A percentile compares a stretch with the other conserved stretches of the same genome.
Evolutionary conservation across 345 rosid species (phyloP).

Genomic region (Salix koriyanagi): DNA sequence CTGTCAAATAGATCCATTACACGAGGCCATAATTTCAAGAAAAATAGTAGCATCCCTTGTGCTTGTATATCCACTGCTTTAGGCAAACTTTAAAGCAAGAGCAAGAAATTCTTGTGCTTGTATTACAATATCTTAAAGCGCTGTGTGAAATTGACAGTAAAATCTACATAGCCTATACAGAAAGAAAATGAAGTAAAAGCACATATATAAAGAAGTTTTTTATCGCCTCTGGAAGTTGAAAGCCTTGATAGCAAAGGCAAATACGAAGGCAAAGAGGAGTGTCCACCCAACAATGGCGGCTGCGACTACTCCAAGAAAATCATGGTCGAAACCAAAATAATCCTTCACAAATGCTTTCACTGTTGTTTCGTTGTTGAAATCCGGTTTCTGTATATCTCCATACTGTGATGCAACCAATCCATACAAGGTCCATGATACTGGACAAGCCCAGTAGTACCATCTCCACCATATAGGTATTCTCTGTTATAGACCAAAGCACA

Average conservation of each 20-base stretch:
- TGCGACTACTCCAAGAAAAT: slow-evolving; percentile 17
- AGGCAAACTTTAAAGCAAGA: no score
- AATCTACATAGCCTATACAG: neutral
- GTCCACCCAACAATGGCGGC: slow-evolving; percentile 6
- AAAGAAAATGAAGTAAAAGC: neutral
- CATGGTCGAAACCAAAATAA: slow-evolving; percentile 13
- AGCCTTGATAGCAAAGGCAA: slow-evolving; percentile 12
- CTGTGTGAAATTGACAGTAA: no score
- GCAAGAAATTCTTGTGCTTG: no score
- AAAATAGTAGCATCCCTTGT: no score
- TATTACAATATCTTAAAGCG: no score
- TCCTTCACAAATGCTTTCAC: neutral
- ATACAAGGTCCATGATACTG: slow-evolving; percentile 20
- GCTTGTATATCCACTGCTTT: no score
- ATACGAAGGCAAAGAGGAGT: slow-evolving; percentile 6
- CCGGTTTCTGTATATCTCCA: neutral
- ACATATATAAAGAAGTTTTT: neutral
- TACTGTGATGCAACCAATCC: slow-evolving; percentile 20
- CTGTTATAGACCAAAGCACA: slow-evolving; percentile 2
- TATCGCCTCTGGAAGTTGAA: slow-evolving; percentile 27
- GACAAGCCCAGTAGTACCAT: slow-evolving; percentile 27
- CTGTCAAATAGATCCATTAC: no score
- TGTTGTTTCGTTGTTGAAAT: neutral
- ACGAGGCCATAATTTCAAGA: no score
- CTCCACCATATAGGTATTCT: slow-evolving; percentile 28